Percentiles rank a stretch among this genome's conserved stretches.
Evolutionary conservation across 345 rosid genomes (phyloP).

Genomic region (Trapa incisa): DNA sequence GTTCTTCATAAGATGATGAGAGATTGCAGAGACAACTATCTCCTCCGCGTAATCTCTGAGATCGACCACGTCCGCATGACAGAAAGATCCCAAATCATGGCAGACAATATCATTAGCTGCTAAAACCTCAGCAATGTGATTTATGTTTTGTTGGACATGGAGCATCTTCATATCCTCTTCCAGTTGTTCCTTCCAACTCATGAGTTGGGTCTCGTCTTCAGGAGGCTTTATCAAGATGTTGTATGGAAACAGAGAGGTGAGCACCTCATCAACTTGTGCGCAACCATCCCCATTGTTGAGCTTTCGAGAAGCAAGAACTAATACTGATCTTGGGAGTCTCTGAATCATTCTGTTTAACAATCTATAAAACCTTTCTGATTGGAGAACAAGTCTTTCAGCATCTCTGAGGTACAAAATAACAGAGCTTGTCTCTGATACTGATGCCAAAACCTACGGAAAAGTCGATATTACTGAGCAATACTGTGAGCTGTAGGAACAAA

Average conservation of each 20-base stretch:
- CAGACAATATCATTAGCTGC: constrained; percentile 88
- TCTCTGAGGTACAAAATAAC: constrained; percentile 74
- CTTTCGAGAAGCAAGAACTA: constrained; percentile 73
- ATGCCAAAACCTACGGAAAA: constrained; percentile 46
- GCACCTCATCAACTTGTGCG: constrained; percentile 41
- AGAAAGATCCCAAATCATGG: constrained; percentile 71
- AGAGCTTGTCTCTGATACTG: constrained; percentile 46
- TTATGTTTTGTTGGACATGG: constrained; percentile 76
- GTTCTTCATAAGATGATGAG: constrained; percentile 64
- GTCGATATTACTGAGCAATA: background rate
- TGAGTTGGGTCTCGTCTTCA: constrained; percentile 60
- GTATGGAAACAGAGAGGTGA: constrained; percentile 56
- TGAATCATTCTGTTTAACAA: constrained; percentile 50
- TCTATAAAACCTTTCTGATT: constrained; percentile 54
- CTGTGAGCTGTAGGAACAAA: too few species aligned
- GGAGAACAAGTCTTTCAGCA: constrained; percentile 63
- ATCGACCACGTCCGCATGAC: constrained; percentile 60
- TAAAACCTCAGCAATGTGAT: constrained; percentile 86
- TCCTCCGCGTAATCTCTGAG: constrained; percentile 73
- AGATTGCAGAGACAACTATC: constrained; percentile 72
- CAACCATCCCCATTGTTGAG: constrained; percentile 49
- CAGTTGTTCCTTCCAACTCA: constrained; percentile 64
- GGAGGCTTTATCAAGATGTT: constrained; percentile 64
- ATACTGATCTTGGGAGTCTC: constrained; percentile 62
- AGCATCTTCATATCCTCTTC: constrained; percentile 83